Evolutionary conservation across 2,329 filamentous ascomycete species (phyloP), one percentile per base, ranked within the genome.

Genomic region (Colletotrichum euphorbiae): DNA sequence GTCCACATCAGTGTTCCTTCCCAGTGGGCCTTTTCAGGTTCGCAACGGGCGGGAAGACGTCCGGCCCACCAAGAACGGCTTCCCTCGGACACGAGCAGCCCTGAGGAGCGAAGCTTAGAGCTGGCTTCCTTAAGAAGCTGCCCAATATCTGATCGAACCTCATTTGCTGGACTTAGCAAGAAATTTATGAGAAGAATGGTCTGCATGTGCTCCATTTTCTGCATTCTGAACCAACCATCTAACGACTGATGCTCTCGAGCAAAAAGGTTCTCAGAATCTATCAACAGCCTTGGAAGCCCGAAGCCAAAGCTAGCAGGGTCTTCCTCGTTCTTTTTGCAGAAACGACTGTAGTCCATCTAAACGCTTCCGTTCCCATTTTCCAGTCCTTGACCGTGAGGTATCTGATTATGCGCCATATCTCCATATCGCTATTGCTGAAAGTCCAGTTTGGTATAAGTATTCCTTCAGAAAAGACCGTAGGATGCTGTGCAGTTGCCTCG

Each of bases 321-420:
- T 33, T 48, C 42, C 48, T 46, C 40, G 50, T 43, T 57, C 43
- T 65, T 61, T 61, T 12, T 36, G 38, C 66, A 62, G 69, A 70
- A 70, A 60, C 60, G 65, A 70, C 60, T 61, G 65, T 62, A 33
- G 38, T 70, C 66, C 50, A 33, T 69, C 69, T 66, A 64, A 55
- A 11, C 17, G 5, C 33, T 28, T 43, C 13, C 52, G 5, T 51
- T 50, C 2, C 63, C 31, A 38, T 57, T 65, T 54, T 54, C 40
- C 43, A 43, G 12, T 40, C 50, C 56, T 42, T 62, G 46, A 60
- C 61, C 56, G 54, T 28, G 57, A 69, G 51, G 42, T 60, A 62
- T 40, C 61, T 54, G 62, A 59, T 54, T 55, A 61, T 65, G 58
- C 69, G 69, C 67, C 69, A 19, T 54, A 52, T 57, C 56, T 66